A percentile compares a stretch with the other conserved stretches of the same genome.
Conservation (phyloP, 208 protist genomes). For the Trypanosomatidae sp. region DNA sequence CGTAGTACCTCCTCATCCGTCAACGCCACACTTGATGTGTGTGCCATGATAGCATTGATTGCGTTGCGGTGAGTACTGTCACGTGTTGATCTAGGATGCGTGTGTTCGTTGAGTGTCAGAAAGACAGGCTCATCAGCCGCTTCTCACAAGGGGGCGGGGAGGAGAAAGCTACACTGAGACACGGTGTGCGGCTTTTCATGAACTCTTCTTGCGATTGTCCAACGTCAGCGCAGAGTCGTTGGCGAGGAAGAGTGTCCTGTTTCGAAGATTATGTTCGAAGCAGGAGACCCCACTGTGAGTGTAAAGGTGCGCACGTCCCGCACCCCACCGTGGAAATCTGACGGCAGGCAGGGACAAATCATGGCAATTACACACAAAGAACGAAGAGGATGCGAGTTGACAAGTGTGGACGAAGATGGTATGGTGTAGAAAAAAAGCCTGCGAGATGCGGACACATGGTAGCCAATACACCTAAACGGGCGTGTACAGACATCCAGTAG, state of each 20-base stretch:
- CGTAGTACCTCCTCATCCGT: constrained; percentile 20
- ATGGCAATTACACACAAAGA: background rate
- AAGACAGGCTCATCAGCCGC: background rate
- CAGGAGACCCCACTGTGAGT: background rate
- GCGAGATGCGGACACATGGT: background rate
- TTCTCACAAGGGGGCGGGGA: background rate
- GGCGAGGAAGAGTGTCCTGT: background rate
- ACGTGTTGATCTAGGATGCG: too few species aligned
- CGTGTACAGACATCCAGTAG: background rate
- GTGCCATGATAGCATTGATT: constrained; percentile 9
- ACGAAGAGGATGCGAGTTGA: background rate
- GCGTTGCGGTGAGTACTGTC: background rate
- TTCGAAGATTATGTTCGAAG: background rate
- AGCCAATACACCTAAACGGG: background rate
- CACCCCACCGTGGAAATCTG: background rate
- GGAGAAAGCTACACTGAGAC: background rate
- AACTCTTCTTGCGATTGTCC: background rate
- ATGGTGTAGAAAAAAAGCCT: background rate
- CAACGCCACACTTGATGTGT: constrained; percentile 6
- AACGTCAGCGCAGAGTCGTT: background rate
- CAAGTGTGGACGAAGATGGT: too few species aligned
- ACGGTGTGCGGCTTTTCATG: background rate
- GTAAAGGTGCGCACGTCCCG: background rate
- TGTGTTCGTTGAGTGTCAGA: too few species aligned
- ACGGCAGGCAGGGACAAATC: background rate